A percentile compares a stretch with the other conserved stretches of the same genome.
Evolutionary conservation across 1,139 yeast genomes (phyloP).

Genomic region (Kurtzmaniella quercitrusa): DNA sequence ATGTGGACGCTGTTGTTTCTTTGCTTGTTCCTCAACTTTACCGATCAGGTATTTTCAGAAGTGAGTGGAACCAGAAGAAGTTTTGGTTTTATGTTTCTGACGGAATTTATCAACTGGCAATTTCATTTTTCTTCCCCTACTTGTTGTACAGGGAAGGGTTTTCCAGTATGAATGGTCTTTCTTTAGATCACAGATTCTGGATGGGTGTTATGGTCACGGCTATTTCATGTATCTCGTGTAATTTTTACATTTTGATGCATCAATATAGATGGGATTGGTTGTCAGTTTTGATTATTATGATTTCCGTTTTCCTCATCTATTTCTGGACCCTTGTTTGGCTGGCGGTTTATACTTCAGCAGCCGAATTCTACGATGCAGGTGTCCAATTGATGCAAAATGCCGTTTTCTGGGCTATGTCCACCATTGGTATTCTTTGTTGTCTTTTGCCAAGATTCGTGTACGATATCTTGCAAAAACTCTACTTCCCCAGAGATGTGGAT

Average conservation of each 20-base stretch:
- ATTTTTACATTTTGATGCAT: conserved; percentile 49
- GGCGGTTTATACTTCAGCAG: conserved; percentile 25
- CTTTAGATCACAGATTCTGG: conserved; percentile 57
- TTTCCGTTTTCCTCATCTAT: conserved; percentile 50
- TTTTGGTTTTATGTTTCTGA: conserved; percentile 57
- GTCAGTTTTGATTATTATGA: conserved; percentile 41
- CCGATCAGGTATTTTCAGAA: conserved; percentile 49
- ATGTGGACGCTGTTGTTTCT: conserved; percentile 55
- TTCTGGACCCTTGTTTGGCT: conserved; percentile 67
- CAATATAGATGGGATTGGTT: conserved; percentile 65
- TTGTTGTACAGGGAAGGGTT: conserved; percentile 43
- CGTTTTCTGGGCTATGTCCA: conserved; percentile 77
- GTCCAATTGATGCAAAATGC: conserved; percentile 68
- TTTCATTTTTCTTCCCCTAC: conserved; percentile 55
- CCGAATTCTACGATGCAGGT: conserved; percentile 55
- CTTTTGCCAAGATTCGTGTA: conserved; percentile 71
- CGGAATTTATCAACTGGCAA: conserved; percentile 55
- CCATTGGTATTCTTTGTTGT: conserved; percentile 69
- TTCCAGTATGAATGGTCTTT: conserved; percentile 47
- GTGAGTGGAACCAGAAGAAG: conserved; percentile 51
- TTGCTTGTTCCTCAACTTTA: conserved; percentile 58
- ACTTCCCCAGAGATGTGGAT: conserved; percentile 76
- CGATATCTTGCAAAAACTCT: conserved; percentile 60
- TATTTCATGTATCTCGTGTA: conserved; percentile 50
- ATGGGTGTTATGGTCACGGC: conserved; percentile 48